These are phyloP conservation scores for Ceratorhiza oryzae-sativae DNA, from an alignment of 1,284 basidiomycete genomes.

Conservation along the genomic window DNA sequence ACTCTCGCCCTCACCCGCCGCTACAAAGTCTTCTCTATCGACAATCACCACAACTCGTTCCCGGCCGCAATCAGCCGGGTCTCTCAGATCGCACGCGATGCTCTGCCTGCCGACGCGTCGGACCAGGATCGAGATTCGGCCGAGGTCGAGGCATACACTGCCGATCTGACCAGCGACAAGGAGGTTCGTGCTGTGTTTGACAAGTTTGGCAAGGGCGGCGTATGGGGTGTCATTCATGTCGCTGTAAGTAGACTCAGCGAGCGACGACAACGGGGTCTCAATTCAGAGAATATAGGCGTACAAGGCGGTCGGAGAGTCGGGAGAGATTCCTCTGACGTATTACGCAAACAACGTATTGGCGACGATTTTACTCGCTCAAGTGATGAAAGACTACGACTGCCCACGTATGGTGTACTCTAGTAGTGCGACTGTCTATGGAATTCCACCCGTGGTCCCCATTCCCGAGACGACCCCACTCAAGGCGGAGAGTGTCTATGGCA, in stretches of 20 bases:
- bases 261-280: not conserved
- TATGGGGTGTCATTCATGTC: conserved; percentile 97
- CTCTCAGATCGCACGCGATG: conserved; percentile 76
- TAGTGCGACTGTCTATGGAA: conserved; percentile 99
- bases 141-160: conserved; percentile 71
- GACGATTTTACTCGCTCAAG: conserved; percentile 81
- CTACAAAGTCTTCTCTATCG: conserved; percentile 91
- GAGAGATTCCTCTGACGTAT: conserved; percentile 91
- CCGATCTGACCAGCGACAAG: conserved; percentile 76
- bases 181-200: conserved; percentile 81
- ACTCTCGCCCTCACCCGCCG: conserved; percentile 83
- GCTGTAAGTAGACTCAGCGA: conserved; percentile 64
- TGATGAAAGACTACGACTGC: conserved; percentile 86
- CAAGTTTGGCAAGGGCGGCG: conserved; percentile 87
- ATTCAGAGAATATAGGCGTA: conserved; percentile 67
- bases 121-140: conserved; percentile 70
- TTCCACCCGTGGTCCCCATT: conserved; percentile 90
- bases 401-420: conserved; percentile 94
- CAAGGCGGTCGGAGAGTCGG: conserved; percentile 99
- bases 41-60: conserved; percentile 92
- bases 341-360: conserved; percentile 92
- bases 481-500: conserved; percentile 93
- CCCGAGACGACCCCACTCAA: conserved; percentile 89
- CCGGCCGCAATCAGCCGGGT: conserved; percentile 76
- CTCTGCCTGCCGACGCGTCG: conserved; percentile 68